Evolutionary conservation across 2,329 filamentous ascomycete species (phyloP).

Genomic region (Cladosporium sp.): DNA sequence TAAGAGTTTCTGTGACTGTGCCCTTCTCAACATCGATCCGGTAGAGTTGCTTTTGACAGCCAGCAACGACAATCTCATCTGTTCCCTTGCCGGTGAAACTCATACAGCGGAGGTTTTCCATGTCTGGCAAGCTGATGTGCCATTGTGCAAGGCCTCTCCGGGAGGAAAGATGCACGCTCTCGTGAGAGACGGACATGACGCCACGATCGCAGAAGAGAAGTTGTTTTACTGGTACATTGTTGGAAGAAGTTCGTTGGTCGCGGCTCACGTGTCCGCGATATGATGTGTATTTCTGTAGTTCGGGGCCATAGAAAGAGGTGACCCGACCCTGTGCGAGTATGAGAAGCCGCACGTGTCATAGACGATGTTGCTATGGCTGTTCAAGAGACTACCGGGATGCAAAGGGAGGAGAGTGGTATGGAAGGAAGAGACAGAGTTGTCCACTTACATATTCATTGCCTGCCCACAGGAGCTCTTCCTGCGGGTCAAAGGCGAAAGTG

Average conservation of each 20-base stretch:
- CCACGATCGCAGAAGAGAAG: conserved; percentile 90
- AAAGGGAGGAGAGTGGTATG: neutral
- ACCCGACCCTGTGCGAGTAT: conserved; percentile 68
- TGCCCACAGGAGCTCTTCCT: conserved; percentile 87
- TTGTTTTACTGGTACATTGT: conserved; percentile 79
- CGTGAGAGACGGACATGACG: conserved; percentile 78
- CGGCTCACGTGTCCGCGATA: conserved; percentile 71
- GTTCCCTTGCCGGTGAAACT: conserved; percentile 87
- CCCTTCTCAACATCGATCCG: conserved; percentile 64
- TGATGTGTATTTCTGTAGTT: conserved; percentile 86
- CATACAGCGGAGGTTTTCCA: conserved; percentile 91
- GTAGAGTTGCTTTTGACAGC: conserved; percentile 83
- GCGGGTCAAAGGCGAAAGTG: conserved; percentile 83
- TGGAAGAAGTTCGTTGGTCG: conserved; percentile 29
- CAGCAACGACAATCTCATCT: conserved; percentile 80
- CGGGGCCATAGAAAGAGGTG: conserved; percentile 81
- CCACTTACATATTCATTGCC: conserved; percentile 81
- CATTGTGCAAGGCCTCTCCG: conserved; percentile 81
- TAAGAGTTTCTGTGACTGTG: conserved; percentile 43
- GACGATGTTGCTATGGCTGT: conserved; percentile 2
- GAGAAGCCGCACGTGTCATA: neutral
- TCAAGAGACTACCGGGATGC: neutral
- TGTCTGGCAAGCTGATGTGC: conserved; percentile 77
- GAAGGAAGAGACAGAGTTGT: neutral
- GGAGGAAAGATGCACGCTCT: conserved; percentile 84